phyloP scores from a whole-genome alignment of 768 basidiomycete species.

The Rhodotorula babjevae region DNA sequence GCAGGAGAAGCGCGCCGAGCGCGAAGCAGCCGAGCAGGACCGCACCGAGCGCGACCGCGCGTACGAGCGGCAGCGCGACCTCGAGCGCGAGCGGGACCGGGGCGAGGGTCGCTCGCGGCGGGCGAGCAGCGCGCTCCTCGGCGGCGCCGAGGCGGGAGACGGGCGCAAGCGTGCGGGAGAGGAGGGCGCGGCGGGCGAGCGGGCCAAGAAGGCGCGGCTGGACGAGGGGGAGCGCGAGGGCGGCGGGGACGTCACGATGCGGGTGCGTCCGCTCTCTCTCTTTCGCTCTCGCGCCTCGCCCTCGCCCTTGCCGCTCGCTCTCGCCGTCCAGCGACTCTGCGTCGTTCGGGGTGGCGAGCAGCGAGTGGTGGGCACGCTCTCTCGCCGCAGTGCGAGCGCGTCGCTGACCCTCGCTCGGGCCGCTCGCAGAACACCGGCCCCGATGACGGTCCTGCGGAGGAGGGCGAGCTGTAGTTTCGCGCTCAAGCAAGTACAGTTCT shows the following conservation, averaged over 20 bases:
- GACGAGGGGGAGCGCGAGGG: background rate
- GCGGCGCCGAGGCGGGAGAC: background rate
- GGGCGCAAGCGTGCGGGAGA: background rate
- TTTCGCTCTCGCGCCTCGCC: background rate
- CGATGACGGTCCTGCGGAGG: background rate
- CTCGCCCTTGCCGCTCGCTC: no score
- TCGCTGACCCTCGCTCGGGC: background rate
- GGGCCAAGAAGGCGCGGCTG: background rate
- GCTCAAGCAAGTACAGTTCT: background rate
- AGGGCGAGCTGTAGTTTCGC: background rate
- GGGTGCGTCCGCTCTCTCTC: background rate
- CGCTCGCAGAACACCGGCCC: background rate
- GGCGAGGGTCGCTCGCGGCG: slow-evolving; percentile 9
- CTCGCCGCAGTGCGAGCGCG: background rate
- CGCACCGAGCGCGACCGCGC: slow-evolving; percentile 17
- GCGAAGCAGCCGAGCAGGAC: slow-evolving; percentile 26
- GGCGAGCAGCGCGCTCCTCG: background rate
- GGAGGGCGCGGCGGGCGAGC: background rate
- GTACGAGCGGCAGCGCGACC: slow-evolving; percentile 9
- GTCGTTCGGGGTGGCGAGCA: no score
- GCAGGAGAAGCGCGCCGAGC: slow-evolving; percentile 38
- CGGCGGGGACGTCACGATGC: background rate
- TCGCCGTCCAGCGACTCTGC: no score
- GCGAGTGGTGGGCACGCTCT: no score
- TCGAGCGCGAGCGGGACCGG: slow-evolving; percentile 13